phyloP scores from a whole-genome alignment of 2,329 filamentous ascomycete genomes.

The Penicillium sp. region DNA sequence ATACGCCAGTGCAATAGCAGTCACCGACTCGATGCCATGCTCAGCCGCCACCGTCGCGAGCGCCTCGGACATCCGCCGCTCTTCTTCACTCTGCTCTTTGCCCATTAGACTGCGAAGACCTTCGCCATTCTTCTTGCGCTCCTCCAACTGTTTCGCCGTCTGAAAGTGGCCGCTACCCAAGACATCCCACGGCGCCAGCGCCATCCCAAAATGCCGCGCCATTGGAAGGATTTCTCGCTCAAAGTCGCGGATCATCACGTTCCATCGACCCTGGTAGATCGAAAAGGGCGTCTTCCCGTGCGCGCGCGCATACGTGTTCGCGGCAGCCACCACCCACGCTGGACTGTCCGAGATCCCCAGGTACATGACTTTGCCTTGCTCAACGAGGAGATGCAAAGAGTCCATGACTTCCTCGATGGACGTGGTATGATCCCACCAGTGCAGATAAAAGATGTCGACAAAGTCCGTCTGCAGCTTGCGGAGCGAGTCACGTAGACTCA shows the following conservation, averaged over 20 bases:
- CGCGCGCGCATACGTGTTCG: slow-evolving; percentile 35
- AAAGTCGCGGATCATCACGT: slow-evolving; percentile 33
- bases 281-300: slow-evolving; percentile 36
- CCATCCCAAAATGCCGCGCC: slow-evolving; percentile 38
- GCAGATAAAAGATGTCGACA: slow-evolving; percentile 48
- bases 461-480: slow-evolving; percentile 49
- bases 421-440: slow-evolving; percentile 47
- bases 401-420: slow-evolving; percentile 26
- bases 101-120: slow-evolving; percentile 29
- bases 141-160: slow-evolving; percentile 43
- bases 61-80: slow-evolving; percentile 49
- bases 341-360: slow-evolving; percentile 39
- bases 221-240: slow-evolving; percentile 40
- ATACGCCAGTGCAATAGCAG: slow-evolving; percentile 64
- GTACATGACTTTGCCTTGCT: slow-evolving; percentile 40
- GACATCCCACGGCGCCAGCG: slow-evolving; percentile 54
- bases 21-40: slow-evolving; percentile 52
- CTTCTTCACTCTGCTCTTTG: slow-evolving; percentile 43
- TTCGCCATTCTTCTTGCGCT: slow-evolving; percentile 40
- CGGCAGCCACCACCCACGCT: slow-evolving; percentile 37
- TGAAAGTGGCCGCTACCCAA: slow-evolving; percentile 50
- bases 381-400: slow-evolving; percentile 33
- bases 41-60: slow-evolving; percentile 56
- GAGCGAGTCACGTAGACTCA: slow-evolving; percentile 43
- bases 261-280: slow-evolving; percentile 38